A percentile compares a stretch with the other conserved stretches of the same genome.
phyloP scores from a whole-genome alignment of 192 early-diverging fungal species.

The Gonapodya prolifera region DNA sequence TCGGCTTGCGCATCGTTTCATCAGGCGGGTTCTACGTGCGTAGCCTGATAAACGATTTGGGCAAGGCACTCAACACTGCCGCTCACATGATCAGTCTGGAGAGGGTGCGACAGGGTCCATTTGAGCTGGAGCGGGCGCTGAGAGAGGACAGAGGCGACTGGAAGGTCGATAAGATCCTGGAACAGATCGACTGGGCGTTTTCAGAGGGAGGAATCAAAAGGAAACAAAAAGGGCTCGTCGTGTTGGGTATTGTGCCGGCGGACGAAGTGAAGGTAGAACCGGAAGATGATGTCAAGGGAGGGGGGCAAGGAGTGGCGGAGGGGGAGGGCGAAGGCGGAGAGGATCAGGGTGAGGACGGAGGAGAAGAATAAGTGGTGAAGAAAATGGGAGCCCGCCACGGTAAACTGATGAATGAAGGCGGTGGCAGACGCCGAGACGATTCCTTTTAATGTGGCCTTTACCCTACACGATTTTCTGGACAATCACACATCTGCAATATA shows the following conservation, averaged over 20 bases:
- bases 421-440: too few relatives aligned
- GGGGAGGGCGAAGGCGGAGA: background rate
- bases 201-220: background rate
- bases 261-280: too few relatives aligned
- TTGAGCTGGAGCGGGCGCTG: slow-evolving; percentile 5
- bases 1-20: slow-evolving; percentile 6
- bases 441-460: too few relatives aligned
- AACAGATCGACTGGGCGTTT: background rate
- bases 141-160: background rate
- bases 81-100: slow-evolving; percentile 7
- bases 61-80: slow-evolving; percentile 2
- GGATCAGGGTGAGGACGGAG: background rate
- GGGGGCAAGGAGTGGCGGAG: too few relatives aligned
- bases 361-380: background rate
- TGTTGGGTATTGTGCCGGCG: too few relatives aligned
- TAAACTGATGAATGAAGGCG: background rate
- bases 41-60: slow-evolving; percentile 11
- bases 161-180: background rate
- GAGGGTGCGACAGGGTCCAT: slow-evolving; percentile 3
- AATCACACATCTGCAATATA: too few relatives aligned
- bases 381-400: background rate
- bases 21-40: slow-evolving; percentile 9
- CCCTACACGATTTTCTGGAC: too few relatives aligned
- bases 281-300: too few relatives aligned
- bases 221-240: background rate